A percentile compares a stretch with the other conserved stretches of the same genome.
These are phyloP conservation scores for Cochlearia excelsa DNA, from an alignment of 345 rosid genomes.

Conservation along the genomic window DNA sequence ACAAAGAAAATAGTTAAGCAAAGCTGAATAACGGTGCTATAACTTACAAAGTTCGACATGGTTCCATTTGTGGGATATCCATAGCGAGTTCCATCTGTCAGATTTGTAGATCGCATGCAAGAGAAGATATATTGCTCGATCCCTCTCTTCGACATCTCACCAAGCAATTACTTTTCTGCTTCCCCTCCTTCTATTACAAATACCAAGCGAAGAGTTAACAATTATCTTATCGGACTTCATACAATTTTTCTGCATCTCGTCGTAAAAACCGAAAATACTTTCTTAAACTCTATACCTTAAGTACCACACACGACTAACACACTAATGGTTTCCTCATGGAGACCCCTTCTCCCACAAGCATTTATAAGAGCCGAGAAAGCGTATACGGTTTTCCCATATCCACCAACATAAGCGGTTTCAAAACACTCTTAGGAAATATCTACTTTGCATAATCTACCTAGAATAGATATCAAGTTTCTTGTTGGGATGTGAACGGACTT, in stretches of 20 bases:
- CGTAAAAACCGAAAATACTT: constrained; percentile 60
- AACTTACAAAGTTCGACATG: constrained; percentile 83
- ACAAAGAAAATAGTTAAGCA: too few species aligned
- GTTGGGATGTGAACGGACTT: too few species aligned
- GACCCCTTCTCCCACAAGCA: constrained; percentile 82
- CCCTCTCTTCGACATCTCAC: constrained; percentile 77
- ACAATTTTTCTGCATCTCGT: constrained; percentile 66
- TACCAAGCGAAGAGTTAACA: constrained; percentile 76
- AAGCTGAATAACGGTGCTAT: constrained; percentile 83
- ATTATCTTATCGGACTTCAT: constrained; percentile 88
- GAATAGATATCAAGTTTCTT: constrained; percentile 78
- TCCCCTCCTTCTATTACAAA: constrained; percentile 94
- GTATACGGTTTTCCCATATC: constrained; percentile 87
- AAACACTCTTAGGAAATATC: constrained; percentile 62
- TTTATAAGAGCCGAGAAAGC: constrained; percentile 86
- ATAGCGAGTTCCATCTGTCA: constrained; percentile 84
- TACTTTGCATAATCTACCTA: constrained; percentile 82
- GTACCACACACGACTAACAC: constrained; percentile 93
- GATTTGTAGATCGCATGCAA: constrained; percentile 81
- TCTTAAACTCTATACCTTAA: constrained; percentile 73
- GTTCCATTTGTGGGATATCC: constrained; percentile 54
- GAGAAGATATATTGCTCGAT: constrained; percentile 75
- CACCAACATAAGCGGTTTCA: constrained; percentile 69
- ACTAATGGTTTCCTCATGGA: constrained; percentile 56
- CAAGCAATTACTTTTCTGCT: constrained; percentile 64